Base-by-base conservation (phyloP, 1,139 yeast genomes). In the Geotrichum fermentans region DNA sequence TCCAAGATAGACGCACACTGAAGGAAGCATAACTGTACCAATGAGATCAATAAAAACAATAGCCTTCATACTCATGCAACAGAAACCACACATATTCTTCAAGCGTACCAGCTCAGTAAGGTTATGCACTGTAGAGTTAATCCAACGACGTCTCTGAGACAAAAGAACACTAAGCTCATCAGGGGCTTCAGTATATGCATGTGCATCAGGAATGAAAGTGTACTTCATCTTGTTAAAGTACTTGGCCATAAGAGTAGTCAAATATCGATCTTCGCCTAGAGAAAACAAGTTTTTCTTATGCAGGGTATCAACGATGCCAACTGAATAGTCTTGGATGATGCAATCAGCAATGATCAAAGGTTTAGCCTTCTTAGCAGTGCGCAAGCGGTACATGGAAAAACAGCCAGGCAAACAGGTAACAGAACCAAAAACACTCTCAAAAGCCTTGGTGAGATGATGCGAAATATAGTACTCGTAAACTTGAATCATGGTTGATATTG, bases 131-230 rank as follows among this genome's bases (percentile, higher is more conserved):
- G 74, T 70, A 2, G 74, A 70, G 58, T 71, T 71, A 54, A 71
- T 71, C 74, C 74, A 71, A 50, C 74, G 65, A 32, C 74, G 68
- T 39, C 74, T 66, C 57, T 71, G 74, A 6, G 74, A 71, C 49
- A 71, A 52, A 51, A 71, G 64, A 16, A 70, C 73, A 1, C 62
- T 52, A 72, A 73, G 70, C n/a, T 62, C 61, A 40, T 70, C 73
- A 18, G 74, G 74, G 1, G 73, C 74, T n/a, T 70, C 62, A 3
- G 74, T 70, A 58, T 61, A 65, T 3, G 73, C 73, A 30, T 61
- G 60, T 0, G 74, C 74, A 45, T 67, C 69, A 7, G 73, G 59
- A 40, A 68, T 56, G 54, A 61, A 70, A 57, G 68, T 70, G 35
- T 73, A 69, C 59, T 65, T 67, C 60, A 61, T 66, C 46, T 61